Evolutionary conservation across 805 yeast genomes (phyloP).

Genomic region (Ogataea zsoltii): DNA sequence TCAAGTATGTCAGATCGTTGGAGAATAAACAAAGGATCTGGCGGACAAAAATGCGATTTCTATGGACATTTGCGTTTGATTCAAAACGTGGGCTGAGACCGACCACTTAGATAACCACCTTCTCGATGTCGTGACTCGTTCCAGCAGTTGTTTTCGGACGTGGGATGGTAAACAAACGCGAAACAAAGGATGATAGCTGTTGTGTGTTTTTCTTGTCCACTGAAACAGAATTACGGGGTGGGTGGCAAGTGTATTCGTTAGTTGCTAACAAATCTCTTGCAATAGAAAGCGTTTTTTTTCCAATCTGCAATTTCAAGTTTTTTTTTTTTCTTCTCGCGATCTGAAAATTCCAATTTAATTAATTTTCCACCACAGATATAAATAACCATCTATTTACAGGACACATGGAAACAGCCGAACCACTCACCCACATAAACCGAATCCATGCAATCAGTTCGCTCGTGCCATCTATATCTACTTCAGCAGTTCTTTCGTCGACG

Average conservation of each 20-base stretch:
- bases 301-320: no score
- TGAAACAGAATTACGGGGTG: neutral
- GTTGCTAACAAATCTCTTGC: neutral
- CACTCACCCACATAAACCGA: neutral
- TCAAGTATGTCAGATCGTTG: slow-evolving; percentile 1
- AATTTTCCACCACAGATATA: no score
- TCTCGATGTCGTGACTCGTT: neutral
- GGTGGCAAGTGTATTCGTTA: neutral
- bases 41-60: neutral
- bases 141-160: neutral
- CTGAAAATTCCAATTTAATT: no score
- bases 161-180: no score
- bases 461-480: no score
- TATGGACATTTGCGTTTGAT: slow-evolving; percentile 3
- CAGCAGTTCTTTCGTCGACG: slow-evolving; percentile 28
- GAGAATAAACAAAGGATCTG: neutral
- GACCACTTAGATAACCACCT: neutral
- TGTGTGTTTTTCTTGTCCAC: no score
- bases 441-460: neutral
- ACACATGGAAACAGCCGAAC: no score
- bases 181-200: no score
- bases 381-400: slow-evolving; percentile 8
- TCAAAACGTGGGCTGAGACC: no score
- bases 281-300: no score
- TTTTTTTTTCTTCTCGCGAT: no score